Conservation (phyloP, 306 rosid species). For the Casuarina equisetifolia region DNA sequence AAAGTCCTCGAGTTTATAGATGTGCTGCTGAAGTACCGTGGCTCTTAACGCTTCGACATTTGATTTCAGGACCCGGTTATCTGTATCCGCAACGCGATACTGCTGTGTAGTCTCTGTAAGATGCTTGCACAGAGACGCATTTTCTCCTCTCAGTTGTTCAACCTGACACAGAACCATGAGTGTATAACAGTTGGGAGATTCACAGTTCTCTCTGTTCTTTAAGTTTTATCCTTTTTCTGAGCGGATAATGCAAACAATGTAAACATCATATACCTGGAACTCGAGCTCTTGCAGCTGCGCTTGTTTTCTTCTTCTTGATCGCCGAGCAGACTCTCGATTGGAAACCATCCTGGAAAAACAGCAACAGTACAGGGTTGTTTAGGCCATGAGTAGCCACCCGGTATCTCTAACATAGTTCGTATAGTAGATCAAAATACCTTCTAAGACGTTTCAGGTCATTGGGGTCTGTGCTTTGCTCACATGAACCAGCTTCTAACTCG, state of each 20-base stretch:
- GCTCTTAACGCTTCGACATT: slow-evolving; percentile 94
- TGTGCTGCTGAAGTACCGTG: slow-evolving; percentile 47
- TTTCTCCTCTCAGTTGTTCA: slow-evolving; percentile 63
- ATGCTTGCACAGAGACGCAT: slow-evolving; percentile 56
- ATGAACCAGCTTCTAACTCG: slow-evolving; percentile 56
- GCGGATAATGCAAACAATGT: not conserved
- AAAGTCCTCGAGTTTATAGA: not conserved
- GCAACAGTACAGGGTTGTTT: slow-evolving; percentile 5
- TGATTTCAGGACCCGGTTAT: slow-evolving; percentile 78
- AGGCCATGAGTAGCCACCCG: not conserved
- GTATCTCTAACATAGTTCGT: not conserved
- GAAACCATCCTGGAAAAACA: slow-evolving; percentile 63
- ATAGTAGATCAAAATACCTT: slow-evolving; percentile 44
- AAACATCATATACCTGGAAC: slow-evolving; percentile 53
- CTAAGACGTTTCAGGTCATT: slow-evolving; percentile 51
- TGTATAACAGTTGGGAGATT: not conserved
- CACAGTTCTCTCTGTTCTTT: not conserved
- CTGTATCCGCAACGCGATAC: slow-evolving; percentile 66
- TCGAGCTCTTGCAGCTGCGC: slow-evolving; percentile 69
- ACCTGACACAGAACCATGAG: slow-evolving; percentile 42
- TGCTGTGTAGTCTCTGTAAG: slow-evolving; percentile 65
- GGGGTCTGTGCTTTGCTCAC: slow-evolving; percentile 63
- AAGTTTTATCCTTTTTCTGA: not conserved
- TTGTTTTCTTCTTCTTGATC: slow-evolving; percentile 86
- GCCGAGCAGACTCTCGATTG: slow-evolving; percentile 79